phyloP scores from a whole-genome alignment of 169 alveolate genomes.

The Plasmodium fragile region DNA sequence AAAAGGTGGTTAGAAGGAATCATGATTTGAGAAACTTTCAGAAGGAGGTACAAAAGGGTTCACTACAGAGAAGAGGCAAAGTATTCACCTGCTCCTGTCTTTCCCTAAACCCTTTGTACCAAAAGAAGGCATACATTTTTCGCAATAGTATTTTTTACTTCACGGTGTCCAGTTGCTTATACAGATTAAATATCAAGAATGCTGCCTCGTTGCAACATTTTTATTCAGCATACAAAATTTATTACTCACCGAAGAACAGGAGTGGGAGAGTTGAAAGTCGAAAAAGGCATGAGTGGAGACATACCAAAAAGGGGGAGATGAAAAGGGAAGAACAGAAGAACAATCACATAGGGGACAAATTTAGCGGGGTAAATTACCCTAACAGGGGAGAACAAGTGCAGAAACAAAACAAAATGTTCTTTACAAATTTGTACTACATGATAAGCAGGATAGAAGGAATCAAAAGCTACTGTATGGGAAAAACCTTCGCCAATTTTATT shows the following conservation, averaged over 20 bases:
- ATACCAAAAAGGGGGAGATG: background rate
- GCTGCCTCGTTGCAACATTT: background rate
- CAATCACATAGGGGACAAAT: background rate
- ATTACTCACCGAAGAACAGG: background rate
- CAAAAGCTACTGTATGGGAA: conserved; percentile 69
- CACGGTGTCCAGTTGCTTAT: conserved; percentile 15
- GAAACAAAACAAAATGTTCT: background rate
- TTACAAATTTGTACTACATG: conserved; percentile 30
- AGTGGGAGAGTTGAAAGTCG: background rate
- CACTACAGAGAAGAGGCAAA: background rate
- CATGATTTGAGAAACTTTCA: background rate
- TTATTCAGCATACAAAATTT: conserved; percentile 32
- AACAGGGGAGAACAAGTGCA: background rate
- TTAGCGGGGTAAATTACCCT: background rate
- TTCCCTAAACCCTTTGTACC: conserved; percentile 15
- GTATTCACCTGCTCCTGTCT: conserved; percentile 28
- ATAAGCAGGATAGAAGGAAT: conserved; percentile 59
- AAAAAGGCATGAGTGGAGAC: background rate
- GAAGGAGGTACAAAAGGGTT: background rate
- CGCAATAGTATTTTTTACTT: conserved; percentile 44
- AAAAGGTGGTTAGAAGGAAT: background rate
- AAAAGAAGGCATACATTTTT: conserved; percentile 32
- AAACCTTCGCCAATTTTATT: conserved; percentile 78
- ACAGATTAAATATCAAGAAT: conserved; percentile 15
- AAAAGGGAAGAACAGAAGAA: background rate